Base-by-base conservation (phyloP, 495 filamentous ascomycete species). In the Podospora tetraspora region DNA sequence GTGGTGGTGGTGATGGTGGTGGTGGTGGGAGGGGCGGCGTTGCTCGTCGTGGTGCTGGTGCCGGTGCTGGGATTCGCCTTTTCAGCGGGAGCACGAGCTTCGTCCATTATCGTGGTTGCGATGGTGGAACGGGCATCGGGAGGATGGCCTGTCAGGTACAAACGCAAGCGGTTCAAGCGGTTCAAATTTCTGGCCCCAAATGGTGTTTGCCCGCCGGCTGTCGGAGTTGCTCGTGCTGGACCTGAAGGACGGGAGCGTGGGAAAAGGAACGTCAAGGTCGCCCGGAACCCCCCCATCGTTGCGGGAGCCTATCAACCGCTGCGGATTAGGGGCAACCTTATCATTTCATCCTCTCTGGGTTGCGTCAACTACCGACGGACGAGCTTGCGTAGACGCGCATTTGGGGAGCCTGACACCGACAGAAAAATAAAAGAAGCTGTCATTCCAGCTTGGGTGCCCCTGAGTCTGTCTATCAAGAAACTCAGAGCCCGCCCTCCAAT, bases 91-190 rank as follows among this genome's bases (percentile, higher is more conserved):
- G 72, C 72, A 77, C 75, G 73, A 74, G 73, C 66, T 72, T 78
- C 75, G 60, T 75, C 75, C 76, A 78, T 78, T 77, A 76, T 78
- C 71, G 75, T 68, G 68, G 73, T 32, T 62, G 60, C 10, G 23
- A 29, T 72, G 62, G 76, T 77, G 73, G 73, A 77, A 78, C 70
- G 67, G 32, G 66, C 75, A 77, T 77, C 66, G 71, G 73, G 71
- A 60, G 61, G 59, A 68, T 56, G 57, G 52, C 52, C 59, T 59
- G 66, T 64, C 30, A 65, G 32, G 62, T 59, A 25, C 59, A 60
- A 60, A 60, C 65, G 25, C 57, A 66, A 13, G 65, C 57, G 65
- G 19, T 60, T 34, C 43, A 68, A 57, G 29, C 29, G 22, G n/a
- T 67, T 56, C 65, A 32, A 66, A 60, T 61, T n/a, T 61, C 57